These are phyloP conservation scores for Pelargonium myrrhifolium DNA, from an alignment of 441 rosid genomes.

Conservation along the genomic window DNA sequence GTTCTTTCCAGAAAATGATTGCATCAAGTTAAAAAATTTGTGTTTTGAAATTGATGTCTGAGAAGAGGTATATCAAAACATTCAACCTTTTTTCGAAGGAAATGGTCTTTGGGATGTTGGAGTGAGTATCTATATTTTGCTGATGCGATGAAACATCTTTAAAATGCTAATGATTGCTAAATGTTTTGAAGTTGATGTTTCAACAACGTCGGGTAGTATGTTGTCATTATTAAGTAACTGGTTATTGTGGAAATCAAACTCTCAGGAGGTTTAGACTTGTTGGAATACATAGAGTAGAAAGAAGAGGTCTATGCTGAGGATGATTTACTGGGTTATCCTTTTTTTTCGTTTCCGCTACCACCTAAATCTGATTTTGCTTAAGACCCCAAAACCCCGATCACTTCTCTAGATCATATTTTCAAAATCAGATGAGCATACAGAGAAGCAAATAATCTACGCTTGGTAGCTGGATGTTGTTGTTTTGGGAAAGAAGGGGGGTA, in stretches of 20 bases:
- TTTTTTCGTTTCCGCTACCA: neutral
- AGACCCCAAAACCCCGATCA: neutral
- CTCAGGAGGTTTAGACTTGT: neutral
- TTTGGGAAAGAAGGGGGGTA: neutral
- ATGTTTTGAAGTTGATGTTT: neutral
- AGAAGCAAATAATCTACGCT: neutral
- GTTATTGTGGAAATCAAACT: no score
- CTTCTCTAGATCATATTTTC: neutral
- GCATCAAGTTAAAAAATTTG: no score
- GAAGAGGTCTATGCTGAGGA: neutral
- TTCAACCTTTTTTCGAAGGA: neutral
- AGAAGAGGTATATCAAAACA: neutral
- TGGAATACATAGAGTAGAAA: neutral
- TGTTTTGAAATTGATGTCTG: neutral
- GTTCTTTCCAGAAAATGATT: no score
- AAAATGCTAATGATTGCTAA: slow-evolving; percentile 1
- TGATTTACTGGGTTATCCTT: neutral
- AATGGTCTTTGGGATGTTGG: neutral
- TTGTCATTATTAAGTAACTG: neutral
- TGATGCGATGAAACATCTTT: neutral
- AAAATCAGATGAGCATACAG: neutral
- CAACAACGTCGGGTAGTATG: neutral
- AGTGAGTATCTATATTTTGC: no score
- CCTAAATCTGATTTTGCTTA: neutral
- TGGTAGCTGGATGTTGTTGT: neutral